Evolutionary conservation across 2,329 filamentous ascomycete species (phyloP).

Genomic region (Epichloe sp.): DNA sequence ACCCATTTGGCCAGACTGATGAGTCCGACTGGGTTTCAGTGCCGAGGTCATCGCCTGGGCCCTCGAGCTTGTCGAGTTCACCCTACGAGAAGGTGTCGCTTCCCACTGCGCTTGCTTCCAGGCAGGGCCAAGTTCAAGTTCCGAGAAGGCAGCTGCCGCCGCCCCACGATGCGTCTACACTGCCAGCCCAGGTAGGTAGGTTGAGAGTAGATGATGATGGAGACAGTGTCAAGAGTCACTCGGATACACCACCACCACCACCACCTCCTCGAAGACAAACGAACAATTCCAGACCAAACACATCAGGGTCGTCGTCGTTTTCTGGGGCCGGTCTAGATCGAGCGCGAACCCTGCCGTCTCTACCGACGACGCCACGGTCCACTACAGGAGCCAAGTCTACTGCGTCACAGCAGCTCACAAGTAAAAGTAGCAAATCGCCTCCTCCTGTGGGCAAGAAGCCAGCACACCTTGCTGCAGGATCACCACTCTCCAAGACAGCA

Average conservation of each 20-base stretch:
- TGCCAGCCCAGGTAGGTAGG: slow-evolving; percentile 33
- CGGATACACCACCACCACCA: slow-evolving; percentile 17
- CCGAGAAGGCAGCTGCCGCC: slow-evolving; percentile 38
- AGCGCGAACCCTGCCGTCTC: slow-evolving; percentile 14
- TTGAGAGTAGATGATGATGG: slow-evolving; percentile 31
- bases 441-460: slow-evolving; percentile 53
- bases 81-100: slow-evolving; percentile 45
- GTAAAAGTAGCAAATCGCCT: slow-evolving; percentile 26
- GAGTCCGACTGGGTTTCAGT: slow-evolving; percentile 77
- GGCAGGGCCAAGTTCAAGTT: slow-evolving; percentile 26
- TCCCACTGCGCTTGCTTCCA: slow-evolving; percentile 29
- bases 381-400: slow-evolving; percentile 13
- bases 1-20: slow-evolving; percentile 63
- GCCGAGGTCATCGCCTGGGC: slow-evolving; percentile 38
- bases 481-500: slow-evolving; percentile 13
- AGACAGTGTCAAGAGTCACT: slow-evolving; percentile 9
- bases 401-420: slow-evolving; percentile 20
- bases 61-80: slow-evolving; percentile 45
- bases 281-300: slow-evolving; percentile 9
- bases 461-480: slow-evolving; percentile 31
- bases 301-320: neutral
- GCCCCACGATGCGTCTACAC: slow-evolving; percentile 31
- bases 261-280: slow-evolving; percentile 34
- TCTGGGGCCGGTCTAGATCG: slow-evolving; percentile 11
- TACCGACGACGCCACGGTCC: slow-evolving; percentile 18